These are phyloP conservation scores for Apium graveolens DNA, from an alignment of 129 eudicot genomes.

Conservation along the genomic window DNA sequence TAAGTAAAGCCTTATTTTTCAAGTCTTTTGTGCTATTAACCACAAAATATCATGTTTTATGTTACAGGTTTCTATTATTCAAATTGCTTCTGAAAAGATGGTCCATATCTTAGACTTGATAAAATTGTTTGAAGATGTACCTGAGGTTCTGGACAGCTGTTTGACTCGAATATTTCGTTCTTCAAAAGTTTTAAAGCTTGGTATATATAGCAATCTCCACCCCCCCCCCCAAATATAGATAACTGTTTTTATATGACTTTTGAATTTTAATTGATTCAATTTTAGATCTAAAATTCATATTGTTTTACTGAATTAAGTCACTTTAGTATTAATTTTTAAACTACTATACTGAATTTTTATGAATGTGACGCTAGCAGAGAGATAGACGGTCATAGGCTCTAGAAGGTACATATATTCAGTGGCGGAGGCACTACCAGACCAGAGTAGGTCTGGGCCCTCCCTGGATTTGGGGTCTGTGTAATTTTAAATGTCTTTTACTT, in stretches of 20 bases:
- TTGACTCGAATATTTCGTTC: constrained; percentile 62
- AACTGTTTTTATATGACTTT: not conserved
- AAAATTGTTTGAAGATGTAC: constrained; percentile 60
- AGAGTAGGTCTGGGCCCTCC: too few species aligned
- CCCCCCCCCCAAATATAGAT: not conserved
- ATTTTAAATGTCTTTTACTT: too few species aligned
- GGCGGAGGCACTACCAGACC: too few species aligned
- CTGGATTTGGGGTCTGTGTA: too few species aligned
- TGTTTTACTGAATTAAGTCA: not conserved
- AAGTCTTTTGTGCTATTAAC: not conserved
- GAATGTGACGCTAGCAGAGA: not conserved
- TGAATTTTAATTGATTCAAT: not conserved
- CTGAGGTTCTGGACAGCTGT: constrained; percentile 67
- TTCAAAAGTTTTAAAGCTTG: constrained; percentile 75
- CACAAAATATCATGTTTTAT: not conserved
- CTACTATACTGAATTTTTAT: not conserved
- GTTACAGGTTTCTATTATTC: constrained; percentile 93
- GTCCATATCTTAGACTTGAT: constrained; percentile 83
- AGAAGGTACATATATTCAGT: not conserved
- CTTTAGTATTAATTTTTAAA: not conserved
- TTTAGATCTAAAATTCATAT: not conserved
- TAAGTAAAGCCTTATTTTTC: not conserved
- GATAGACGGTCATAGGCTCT: not conserved
- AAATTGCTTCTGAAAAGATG: constrained; percentile 81
- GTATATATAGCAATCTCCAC: constrained; percentile 29